These are phyloP conservation scores for Penicillium sp. DNA, from an alignment of 2,329 filamentous ascomycete species.

Conservation along the genomic window DNA sequence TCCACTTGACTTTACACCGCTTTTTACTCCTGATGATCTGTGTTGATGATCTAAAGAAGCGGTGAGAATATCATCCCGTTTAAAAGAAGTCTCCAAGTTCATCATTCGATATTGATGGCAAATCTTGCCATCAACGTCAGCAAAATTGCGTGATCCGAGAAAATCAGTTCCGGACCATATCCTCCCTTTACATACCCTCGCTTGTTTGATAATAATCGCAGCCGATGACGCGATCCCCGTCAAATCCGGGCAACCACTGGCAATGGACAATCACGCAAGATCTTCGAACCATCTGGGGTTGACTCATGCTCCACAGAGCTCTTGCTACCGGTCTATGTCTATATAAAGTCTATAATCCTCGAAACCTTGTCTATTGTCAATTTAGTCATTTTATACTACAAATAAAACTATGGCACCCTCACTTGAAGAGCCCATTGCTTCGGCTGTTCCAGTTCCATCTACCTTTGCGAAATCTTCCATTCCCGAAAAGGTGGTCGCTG, in stretches of 20 bases:
- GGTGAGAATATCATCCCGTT: constrained; percentile 9
- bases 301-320: constrained; percentile 14
- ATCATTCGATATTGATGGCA: constrained; percentile 14
- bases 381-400: constrained; percentile 1
- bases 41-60: constrained; percentile 8
- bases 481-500: constrained; percentile 16
- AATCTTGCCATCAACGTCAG: constrained; percentile 23
- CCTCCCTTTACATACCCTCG: background rate
- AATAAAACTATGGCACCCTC: constrained; percentile 31
- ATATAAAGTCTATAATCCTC: constrained; percentile 5
- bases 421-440: constrained; percentile 24
- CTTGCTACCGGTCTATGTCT: background rate
- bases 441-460: constrained; percentile 10
- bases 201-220: constrained; percentile 23
- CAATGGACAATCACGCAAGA: constrained; percentile 13
- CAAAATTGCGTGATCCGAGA: constrained; percentile 22
- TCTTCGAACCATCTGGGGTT: constrained; percentile 16
- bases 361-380: constrained; percentile 5
- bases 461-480: constrained; percentile 12
- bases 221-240: constrained; percentile 30
- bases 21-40: background rate
- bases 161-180: constrained; percentile 1
- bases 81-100: background rate
- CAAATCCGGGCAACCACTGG: constrained; percentile 7
- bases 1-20: constrained; percentile 6